Base-by-base conservation (phyloP, 352 stramenopile species). In the Pythium rhizo-oryzae region DNA sequence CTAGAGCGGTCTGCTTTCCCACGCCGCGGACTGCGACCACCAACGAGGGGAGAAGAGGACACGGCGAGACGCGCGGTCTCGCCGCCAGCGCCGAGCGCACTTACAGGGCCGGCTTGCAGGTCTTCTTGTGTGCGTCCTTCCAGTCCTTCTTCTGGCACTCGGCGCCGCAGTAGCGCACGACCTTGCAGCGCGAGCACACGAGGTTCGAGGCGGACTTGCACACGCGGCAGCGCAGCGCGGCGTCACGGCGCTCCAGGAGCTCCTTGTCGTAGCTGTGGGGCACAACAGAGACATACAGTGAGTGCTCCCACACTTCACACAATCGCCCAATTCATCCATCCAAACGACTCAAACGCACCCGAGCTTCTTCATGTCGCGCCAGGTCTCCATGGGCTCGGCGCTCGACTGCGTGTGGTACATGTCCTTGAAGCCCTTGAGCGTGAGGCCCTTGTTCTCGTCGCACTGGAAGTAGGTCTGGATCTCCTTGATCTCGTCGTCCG, bases 381-480 rank as follows among this genome's bases (percentile, higher is more conserved):
- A 96, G 52, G 88, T 96, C 81, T 96, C 88, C 75, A 92, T 86
- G 18, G 87, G 85, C 76, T 96, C 88, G 39, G 87, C 87, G 71
- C 88, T 95, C 64, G 88, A 94, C 75, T 96, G 88, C 71, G 88
- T 96, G 77, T 94, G 88, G 84, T 96, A 96, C 86, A 96, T 96
- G 70, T 96, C 88, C 78, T 94, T 94, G 74, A 94, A 96, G 47
- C 88, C 88, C 78, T 92, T 92, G 56, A 94, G 82, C 70, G 88
- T 96, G 68, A 96, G 77, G 18, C 86, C 86, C 81, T 94, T 93
- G 79, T 96, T 96, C 76, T 96, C 88, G 67, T 96, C 87, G 74
- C 88, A 96, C 76, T 96, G 85, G 75, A 96, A 96, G 77, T 96
- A 96, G 46, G 85, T 94, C 83, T 96, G 87, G 75, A 96, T 96